These are phyloP conservation scores for Polysphondylium violaceum DNA, from an alignment of 78 protist species.

Conservation along the genomic window DNA sequence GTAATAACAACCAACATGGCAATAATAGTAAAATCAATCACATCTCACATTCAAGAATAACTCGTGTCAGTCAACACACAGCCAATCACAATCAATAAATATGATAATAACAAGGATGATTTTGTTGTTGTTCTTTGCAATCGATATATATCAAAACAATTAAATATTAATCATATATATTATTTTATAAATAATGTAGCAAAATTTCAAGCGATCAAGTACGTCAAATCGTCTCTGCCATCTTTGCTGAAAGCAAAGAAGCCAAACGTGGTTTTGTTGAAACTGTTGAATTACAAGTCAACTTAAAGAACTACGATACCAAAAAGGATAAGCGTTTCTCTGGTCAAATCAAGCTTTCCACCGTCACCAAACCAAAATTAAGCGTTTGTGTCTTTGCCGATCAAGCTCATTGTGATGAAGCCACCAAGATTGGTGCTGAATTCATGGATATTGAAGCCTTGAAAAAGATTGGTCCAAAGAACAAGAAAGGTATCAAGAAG, in stretches of 20 bases:
- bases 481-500: slow-evolving; percentile 99
- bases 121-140: too few species aligned
- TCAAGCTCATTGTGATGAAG: slow-evolving; percentile 94
- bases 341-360: slow-evolving; percentile 92
- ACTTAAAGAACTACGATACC: slow-evolving; percentile 99
- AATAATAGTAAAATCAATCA: too few species aligned
- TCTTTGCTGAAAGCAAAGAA: slow-evolving; percentile 37
- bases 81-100: too few species aligned
- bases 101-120: too few species aligned
- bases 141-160: too few species aligned
- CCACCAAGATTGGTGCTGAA: slow-evolving; percentile 91
- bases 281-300: slow-evolving; percentile 99
- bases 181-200: slow-evolving; percentile 6
- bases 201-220: slow-evolving; percentile 81
- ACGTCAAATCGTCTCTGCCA: slow-evolving; percentile 16
- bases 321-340: slow-evolving; percentile 99
- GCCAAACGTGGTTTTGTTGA: slow-evolving; percentile 91
- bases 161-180: neutral
- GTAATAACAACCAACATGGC: too few species aligned
- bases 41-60: too few species aligned
- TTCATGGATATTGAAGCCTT: slow-evolving; percentile 95
- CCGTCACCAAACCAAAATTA: slow-evolving; percentile 87
- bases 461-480: slow-evolving; percentile 98
- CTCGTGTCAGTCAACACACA: too few species aligned
- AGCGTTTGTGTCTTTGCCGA: slow-evolving; percentile 97